Percentiles rank a stretch among this genome's conserved stretches.
Conservation (phyloP, 805 yeast genomes). For the Candida tammaniensis region DNA sequence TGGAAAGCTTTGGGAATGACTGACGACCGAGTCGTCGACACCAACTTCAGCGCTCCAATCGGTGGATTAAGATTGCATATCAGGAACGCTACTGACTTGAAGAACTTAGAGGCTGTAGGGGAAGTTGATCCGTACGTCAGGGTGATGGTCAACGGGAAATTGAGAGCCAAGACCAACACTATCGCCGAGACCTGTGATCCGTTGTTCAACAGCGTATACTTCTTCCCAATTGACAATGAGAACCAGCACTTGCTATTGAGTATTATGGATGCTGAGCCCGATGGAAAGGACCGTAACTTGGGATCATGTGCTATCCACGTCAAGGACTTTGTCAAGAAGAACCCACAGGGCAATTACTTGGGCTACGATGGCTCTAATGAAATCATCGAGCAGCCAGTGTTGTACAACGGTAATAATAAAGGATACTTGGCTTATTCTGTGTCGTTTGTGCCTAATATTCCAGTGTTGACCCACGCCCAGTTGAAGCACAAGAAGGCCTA, state of each 20-base stretch:
- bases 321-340: slow-evolving; percentile 46
- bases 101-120: slow-evolving; percentile 64
- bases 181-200: slow-evolving; percentile 57
- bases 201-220: slow-evolving; percentile 54
- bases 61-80: slow-evolving; percentile 66
- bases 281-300: slow-evolving; percentile 60
- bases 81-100: slow-evolving; percentile 49
- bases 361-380: slow-evolving; percentile 53
- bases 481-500: slow-evolving; percentile 44
- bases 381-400: slow-evolving; percentile 43
- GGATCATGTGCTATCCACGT: slow-evolving; percentile 56
- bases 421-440: slow-evolving; percentile 55
- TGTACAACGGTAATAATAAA: slow-evolving; percentile 34
- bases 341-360: slow-evolving; percentile 43
- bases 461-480: slow-evolving; percentile 61
- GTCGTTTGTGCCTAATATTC: slow-evolving; percentile 63
- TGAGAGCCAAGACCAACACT: slow-evolving; percentile 52
- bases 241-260: slow-evolving; percentile 58
- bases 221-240: slow-evolving; percentile 58
- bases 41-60: slow-evolving; percentile 53
- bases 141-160: slow-evolving; percentile 55
- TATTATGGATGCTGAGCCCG: slow-evolving; percentile 64
- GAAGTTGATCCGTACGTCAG: slow-evolving; percentile 73
- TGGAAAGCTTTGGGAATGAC: slow-evolving; percentile 72
- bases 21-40: slow-evolving; percentile 43